Percentiles rank a stretch among this genome's conserved stretches.
Conservation (phyloP, 345 rosid genomes). For the Citrus hindsii region DNA sequence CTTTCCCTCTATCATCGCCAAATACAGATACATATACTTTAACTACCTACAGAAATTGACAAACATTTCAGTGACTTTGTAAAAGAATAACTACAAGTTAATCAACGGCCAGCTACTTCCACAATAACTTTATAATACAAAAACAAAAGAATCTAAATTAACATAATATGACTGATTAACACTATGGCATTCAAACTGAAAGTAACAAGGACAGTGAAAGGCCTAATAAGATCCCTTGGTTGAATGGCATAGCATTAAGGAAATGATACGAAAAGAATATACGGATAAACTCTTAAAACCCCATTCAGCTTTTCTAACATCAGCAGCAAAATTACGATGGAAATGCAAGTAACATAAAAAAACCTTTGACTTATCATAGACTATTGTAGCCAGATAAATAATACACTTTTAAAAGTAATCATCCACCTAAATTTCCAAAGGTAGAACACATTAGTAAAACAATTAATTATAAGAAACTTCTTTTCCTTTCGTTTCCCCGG, state of each 20-base stretch:
- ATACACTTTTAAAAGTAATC: not conserved
- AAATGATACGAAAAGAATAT: not conserved
- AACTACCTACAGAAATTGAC: slow-evolving; percentile 54
- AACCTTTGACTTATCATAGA: not conserved
- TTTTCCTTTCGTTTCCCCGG: not conserved
- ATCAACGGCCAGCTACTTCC: not conserved
- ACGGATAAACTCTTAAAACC: not conserved
- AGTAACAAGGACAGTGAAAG: not conserved
- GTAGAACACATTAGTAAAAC: not conserved
- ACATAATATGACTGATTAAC: not conserved
- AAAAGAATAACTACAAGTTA: not conserved
- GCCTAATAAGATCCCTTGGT: not conserved
- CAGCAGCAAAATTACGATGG: not conserved
- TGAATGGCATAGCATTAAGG: not conserved
- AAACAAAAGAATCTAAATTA: not conserved
- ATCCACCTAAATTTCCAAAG: not conserved
- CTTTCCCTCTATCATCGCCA: slow-evolving; percentile 95
- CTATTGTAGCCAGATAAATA: not conserved
- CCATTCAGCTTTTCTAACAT: not conserved
- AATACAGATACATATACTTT: slow-evolving; percentile 93
- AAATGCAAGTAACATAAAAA: not conserved
- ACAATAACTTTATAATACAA: not conserved
- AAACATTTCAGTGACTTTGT: not conserved
- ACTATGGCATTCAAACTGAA: not conserved
- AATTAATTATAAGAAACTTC: not conserved